Base-by-base conservation (phyloP, 306 rosid species). In the Glycine tomentella region DNA sequence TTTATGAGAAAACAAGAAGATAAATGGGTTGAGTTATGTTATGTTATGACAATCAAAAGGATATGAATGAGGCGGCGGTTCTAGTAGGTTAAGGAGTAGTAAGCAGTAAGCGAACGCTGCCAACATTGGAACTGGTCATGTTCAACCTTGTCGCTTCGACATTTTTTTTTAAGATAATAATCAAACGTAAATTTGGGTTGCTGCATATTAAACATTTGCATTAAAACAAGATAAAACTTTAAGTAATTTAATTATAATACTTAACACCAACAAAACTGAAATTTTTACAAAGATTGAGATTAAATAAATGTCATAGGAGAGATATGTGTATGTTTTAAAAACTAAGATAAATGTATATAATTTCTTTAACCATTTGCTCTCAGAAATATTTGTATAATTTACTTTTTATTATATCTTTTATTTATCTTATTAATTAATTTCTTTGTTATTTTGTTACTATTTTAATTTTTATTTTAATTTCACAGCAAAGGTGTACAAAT, bases 11-110 rank as follows among this genome's bases (percentile, higher is more conserved):
- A 7, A 40, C 1, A 38, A 77, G 15, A 51, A 9, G 36, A 55
- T 40, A 12, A n/a, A 25, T 25, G 58, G 16, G 3, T 52, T n/a
- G n/a, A n/a, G n/a, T n/a, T n/a, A n/a, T n/a, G n/a, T n/a, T 20
- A 36, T 36, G 51, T 69, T n/a, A 16, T 9, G 67, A 69, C 25
- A 77, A 77, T 61, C 45, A 62, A 82, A 69, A 58, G 53, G 73
- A 76, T 34, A 76, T 51, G 74, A 77, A 83, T 44, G 67, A 77
- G 83, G 80, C 76, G 86, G 83, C 83, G 80, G 2, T 42, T 11
- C 15, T 20, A 14, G 80, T 81, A 82, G 82, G 66, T 69, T 51
- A 48, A 76, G 71, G 31, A n/a, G n/a, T n/a, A n/a, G n/a, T n/a
- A n/a, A n/a, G n/a, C n/a, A 67, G 45, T 0, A 34, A 61, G 70